Percentiles rank a stretch among this genome's conserved stretches.
These are phyloP conservation scores for Xylariaceae sp. DNA, from an alignment of 2,329 filamentous ascomycete genomes.

Conservation along the genomic window DNA sequence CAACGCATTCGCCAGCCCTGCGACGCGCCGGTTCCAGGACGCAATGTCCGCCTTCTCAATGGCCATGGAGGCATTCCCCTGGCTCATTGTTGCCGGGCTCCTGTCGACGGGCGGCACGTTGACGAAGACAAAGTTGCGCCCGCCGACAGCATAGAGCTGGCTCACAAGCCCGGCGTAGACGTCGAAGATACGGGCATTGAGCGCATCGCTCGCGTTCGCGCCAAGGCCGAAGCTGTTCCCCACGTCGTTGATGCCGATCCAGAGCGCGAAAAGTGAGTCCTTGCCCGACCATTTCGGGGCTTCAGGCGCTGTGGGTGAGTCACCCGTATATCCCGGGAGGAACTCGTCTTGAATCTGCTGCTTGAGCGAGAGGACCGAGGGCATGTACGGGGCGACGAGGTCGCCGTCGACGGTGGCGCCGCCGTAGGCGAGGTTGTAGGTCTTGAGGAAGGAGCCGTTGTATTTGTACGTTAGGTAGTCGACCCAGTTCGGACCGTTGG, in stretches of 20 bases:
- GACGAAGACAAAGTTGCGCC: conserved; percentile 55
- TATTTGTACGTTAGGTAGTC: conserved; percentile 43
- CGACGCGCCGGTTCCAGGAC: conserved; percentile 47
- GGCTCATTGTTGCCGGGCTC: conserved; percentile 41
- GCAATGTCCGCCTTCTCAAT: conserved; percentile 39
- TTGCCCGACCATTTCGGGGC: conserved; percentile 30
- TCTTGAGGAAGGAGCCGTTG: conserved; percentile 41
- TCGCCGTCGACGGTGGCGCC: conserved; percentile 49
- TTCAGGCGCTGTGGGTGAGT: conserved; percentile 19
- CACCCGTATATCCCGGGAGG: conserved; percentile 33
- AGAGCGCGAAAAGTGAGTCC: conserved; percentile 42
- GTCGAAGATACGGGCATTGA: conserved; percentile 37
- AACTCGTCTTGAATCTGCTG: conserved; percentile 45
- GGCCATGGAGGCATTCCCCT: conserved; percentile 30
- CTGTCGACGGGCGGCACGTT: conserved; percentile 56
- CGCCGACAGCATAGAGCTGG: conserved; percentile 47
- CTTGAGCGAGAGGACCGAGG: conserved; percentile 43
- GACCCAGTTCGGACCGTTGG: conserved; percentile 49
- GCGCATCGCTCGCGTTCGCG: conserved; percentile 19
- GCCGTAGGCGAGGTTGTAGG: conserved; percentile 51
- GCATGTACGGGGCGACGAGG: conserved; percentile 46
- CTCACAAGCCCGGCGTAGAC: conserved; percentile 38
- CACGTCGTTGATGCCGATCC: conserved; percentile 55
- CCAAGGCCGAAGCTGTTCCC: conserved; percentile 41
- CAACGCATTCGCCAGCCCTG: conserved; percentile 37